phyloP scores from a whole-genome alignment of 345 rosid species.

The Euphorbia pulcherrima region DNA sequence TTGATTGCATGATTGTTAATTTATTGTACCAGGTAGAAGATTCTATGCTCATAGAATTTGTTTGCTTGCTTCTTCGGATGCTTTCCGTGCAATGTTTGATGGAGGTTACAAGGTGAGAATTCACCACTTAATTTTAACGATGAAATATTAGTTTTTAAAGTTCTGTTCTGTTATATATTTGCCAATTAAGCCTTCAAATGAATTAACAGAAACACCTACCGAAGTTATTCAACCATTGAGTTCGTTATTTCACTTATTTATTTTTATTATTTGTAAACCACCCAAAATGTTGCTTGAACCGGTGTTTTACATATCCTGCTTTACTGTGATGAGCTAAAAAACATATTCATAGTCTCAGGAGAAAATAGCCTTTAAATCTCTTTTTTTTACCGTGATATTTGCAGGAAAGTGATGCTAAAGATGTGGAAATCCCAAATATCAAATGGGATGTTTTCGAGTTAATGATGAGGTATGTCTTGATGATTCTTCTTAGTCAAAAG shows the following conservation, averaged over 20 bases:
- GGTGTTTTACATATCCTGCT: constrained; percentile 2
- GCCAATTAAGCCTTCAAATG: neutral
- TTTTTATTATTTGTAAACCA: neutral
- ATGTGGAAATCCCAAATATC: constrained; percentile 74
- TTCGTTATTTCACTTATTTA: neutral
- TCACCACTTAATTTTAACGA: neutral
- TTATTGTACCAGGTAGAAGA: constrained; percentile 40
- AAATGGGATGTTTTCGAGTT: constrained; percentile 70
- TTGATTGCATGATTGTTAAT: neutral
- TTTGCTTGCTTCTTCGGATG: constrained; percentile 75
- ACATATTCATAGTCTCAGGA: neutral
- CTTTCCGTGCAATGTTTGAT: constrained; percentile 80
- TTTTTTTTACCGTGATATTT: constrained; percentile 11
- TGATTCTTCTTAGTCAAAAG: neutral
- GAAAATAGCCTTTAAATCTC: constrained; percentile 5
- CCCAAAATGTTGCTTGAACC: neutral
- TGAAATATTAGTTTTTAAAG: neutral
- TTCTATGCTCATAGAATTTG: constrained; percentile 73
- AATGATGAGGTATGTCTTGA: constrained; percentile 56
- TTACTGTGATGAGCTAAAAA: neutral
- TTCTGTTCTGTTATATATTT: neutral
- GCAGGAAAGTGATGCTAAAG: constrained; percentile 66
- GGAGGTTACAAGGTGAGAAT: constrained; percentile 63
- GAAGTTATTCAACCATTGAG: neutral
- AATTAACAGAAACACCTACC: neutral